A percentile compares a stretch with the other conserved stretches of the same genome.
These are phyloP conservation scores for Zoysia pacifica DNA, from an alignment of 176 grass and related monocot genomes.

Conservation along the genomic window DNA sequence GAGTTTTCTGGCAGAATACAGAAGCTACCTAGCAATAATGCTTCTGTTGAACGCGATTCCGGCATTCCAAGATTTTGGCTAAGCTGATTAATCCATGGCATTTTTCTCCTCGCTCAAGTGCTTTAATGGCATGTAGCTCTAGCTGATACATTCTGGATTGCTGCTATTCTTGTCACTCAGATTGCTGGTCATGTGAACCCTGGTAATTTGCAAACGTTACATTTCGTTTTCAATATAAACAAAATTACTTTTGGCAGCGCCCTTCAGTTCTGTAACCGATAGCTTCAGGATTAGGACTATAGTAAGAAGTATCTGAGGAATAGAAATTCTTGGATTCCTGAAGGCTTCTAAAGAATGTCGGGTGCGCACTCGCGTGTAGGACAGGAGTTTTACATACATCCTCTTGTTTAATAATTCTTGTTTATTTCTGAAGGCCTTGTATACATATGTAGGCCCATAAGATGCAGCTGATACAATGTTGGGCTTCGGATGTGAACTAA, in stretches of 20 bases:
- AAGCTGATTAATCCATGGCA: constrained; percentile 41
- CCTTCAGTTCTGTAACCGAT: not conserved
- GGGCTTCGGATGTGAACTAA: not conserved
- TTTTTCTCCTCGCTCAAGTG: constrained; percentile 4
- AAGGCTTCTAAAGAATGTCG: not conserved
- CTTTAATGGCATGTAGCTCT: constrained; percentile 6
- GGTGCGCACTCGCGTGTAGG: not conserved
- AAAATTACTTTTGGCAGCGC: not conserved
- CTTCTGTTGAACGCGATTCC: constrained; percentile 54
- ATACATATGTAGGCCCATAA: not conserved
- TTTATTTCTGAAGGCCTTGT: not conserved
- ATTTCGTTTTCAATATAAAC: not conserved
- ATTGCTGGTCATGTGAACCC: not conserved
- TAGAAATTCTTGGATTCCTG: not conserved
- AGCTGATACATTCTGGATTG: constrained; percentile 10
- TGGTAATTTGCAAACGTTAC: not conserved
- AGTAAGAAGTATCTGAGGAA: not conserved
- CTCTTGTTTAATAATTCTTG: not conserved
- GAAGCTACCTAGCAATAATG: constrained; percentile 68
- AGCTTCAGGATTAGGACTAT: not conserved
- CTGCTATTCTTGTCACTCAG: not conserved
- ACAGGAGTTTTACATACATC: not conserved
- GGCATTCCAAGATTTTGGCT: constrained; percentile 76
- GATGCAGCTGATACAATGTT: not conserved
- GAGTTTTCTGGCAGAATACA: constrained; percentile 95